Evolutionary conservation across 2,329 filamentous ascomycete genomes (phyloP).

Genomic region (Colletotrichum siamense): DNA sequence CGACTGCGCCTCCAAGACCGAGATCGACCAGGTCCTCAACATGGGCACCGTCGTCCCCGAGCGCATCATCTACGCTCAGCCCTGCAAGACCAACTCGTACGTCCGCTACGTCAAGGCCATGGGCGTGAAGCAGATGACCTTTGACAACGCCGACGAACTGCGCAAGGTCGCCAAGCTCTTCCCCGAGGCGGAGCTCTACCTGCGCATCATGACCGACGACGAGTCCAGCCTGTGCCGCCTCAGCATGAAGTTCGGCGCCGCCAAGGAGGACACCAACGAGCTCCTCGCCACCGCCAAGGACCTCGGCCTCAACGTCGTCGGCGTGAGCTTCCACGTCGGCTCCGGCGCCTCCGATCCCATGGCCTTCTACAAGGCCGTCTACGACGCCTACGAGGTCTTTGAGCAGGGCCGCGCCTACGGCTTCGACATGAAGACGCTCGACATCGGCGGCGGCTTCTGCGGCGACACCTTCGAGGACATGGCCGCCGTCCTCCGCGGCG

Average conservation of each 20-base stretch:
- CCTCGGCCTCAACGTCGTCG: slow-evolving; percentile 87
- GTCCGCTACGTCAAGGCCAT: slow-evolving; percentile 85
- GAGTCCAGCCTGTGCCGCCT: slow-evolving; percentile 92
- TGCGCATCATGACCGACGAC: slow-evolving; percentile 96
- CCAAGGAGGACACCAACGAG: slow-evolving; percentile 78
- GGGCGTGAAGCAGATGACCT: slow-evolving; percentile 97
- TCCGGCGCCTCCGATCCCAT: slow-evolving; percentile 94
- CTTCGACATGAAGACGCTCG: slow-evolving; percentile 83
- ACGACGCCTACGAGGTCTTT: slow-evolving; percentile 88
- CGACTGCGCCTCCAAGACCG: slow-evolving; percentile 96
- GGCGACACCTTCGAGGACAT: slow-evolving; percentile 92
- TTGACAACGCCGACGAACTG: slow-evolving; percentile 97
- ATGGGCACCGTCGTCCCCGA: slow-evolving; percentile 78
- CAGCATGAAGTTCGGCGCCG: slow-evolving; percentile 96
- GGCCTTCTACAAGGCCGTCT: slow-evolving; percentile 89
- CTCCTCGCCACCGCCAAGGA: slow-evolving; percentile 82
- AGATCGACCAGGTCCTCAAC: slow-evolving; percentile 90
- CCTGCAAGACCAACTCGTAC: slow-evolving; percentile 99
- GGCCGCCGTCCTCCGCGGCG: slow-evolving; percentile 78
- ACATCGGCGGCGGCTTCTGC: slow-evolving; percentile 93
- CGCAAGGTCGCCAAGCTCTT: slow-evolving; percentile 96
- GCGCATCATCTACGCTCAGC: slow-evolving; percentile 98
- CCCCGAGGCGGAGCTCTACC: slow-evolving; percentile 86
- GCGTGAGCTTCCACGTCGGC: slow-evolving; percentile 97
- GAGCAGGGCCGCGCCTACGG: slow-evolving; percentile 80